These are phyloP conservation scores for Dryas drummondii DNA, from an alignment of 306 rosid species.

Conservation along the genomic window DNA sequence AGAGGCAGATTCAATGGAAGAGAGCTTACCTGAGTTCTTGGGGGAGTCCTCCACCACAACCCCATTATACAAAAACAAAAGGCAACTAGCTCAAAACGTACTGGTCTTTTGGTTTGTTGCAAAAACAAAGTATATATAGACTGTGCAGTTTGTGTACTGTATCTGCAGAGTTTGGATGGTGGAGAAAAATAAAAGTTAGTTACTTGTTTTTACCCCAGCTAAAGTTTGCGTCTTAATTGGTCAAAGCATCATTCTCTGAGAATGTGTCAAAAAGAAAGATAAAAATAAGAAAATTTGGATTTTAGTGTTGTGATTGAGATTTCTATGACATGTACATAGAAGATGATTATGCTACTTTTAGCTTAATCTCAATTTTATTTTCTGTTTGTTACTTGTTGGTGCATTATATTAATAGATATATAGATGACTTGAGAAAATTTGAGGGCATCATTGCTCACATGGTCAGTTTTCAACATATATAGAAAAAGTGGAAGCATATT, in stretches of 20 bases:
- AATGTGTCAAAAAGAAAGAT: neutral
- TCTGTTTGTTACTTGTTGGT: neutral
- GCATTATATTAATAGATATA: neutral
- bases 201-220: neutral
- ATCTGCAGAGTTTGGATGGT: neutral
- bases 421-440: neutral
- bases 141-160: neutral
- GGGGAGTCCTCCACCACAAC: neutral
- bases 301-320: neutral
- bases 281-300: constrained; percentile 2
- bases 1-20: neutral
- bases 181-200: neutral
- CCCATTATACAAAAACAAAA: constrained; percentile 4
- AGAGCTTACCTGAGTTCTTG: constrained; percentile 21
- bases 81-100: neutral
- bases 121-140: neutral
- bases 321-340: constrained; percentile 1
- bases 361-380: neutral
- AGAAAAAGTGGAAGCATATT: neutral
- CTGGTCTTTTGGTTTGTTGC: constrained; percentile 18
- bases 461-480: neutral
- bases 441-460: constrained; percentile 7
- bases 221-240: neutral
- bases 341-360: neutral
- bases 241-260: constrained; percentile 4